Evolutionary conservation across 164 flowering plant species (phyloP), one percentile per base, ranked within the genome.

Genomic region (Chimonanthus praecox): DNA sequence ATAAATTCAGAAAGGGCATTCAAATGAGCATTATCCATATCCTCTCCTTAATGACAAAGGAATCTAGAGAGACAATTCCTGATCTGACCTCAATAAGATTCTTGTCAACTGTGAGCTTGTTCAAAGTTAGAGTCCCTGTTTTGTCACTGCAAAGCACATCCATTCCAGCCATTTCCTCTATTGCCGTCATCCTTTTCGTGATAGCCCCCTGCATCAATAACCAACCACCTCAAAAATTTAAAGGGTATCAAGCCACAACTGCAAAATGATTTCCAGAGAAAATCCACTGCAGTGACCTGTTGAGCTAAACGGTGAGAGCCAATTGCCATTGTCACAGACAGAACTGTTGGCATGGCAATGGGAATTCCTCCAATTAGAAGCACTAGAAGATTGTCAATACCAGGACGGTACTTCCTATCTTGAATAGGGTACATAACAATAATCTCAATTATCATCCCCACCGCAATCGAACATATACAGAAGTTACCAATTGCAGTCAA

Each of bases 111-210:
- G 94, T 73, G 18, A 94, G 90, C 77, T 90, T 90, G 82, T 94
- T 92, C 78, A 92, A 78, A 2, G 98, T 94, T 77, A 94, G 63
- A 68, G 98, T 94, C 75, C 97, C 98, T 47, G 97, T 92, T 78
- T 92, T 94, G 74, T 94, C 96, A 79, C 97, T 88, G 87, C 98
- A 94, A 45, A 92, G 90, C 46, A 94, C 98, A 80, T 94, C 97
- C 98, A 92, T 92, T 67, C 97, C 97, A 1, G 98, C 98, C 98
- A 94, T 91, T 84, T 92, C 98, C 78, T 94, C 97, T 54, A 94
- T 92, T 15, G 98, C 97, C 58, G 97, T 94, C 98, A 94, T 92
- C 83, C 98, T 88, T 78, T 94, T 92, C 5, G 97, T 90, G 69
- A 94, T 94, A 48, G 98, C 97, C 66, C 98, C 98, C 98, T 94